Evolutionary conservation across 345 rosid species (phyloP).

Genomic region (Clausena lansium): DNA sequence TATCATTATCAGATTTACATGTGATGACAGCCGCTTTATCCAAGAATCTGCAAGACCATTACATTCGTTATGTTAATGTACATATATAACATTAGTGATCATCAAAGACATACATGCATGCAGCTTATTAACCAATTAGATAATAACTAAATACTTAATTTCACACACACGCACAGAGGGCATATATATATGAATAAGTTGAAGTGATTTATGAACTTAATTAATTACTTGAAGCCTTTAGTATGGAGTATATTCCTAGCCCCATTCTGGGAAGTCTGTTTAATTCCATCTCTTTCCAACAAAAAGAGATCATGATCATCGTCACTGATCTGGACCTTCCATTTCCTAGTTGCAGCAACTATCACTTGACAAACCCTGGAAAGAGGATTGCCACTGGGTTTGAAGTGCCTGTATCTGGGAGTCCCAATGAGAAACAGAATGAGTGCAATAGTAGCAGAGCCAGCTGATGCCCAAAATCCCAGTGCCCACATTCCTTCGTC

Average conservation of each 20-base stretch:
- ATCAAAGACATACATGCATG: no score
- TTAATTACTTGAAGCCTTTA: constrained; percentile 58
- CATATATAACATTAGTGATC: no score
- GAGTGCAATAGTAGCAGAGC: constrained; percentile 69
- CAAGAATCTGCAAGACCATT: constrained; percentile 53
- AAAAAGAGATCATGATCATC: constrained; percentile 29
- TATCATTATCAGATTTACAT: constrained; percentile 29
- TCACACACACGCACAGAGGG: no score
- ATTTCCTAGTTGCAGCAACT: constrained; percentile 68
- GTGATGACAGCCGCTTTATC: constrained; percentile 80
- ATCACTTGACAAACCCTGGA: constrained; percentile 76
- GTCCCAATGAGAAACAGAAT: constrained; percentile 71
- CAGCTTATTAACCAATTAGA: not conserved
- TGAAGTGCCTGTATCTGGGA: constrained; percentile 71
- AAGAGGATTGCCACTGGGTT: constrained; percentile 78
- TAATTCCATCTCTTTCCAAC: constrained; percentile 36
- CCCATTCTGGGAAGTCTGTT: constrained; percentile 22
- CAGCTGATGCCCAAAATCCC: constrained; percentile 88
- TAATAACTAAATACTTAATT: no score
- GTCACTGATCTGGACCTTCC: constrained; percentile 31
- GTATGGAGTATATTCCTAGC: constrained; percentile 74
- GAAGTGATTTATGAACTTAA: no score
- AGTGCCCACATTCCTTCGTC: constrained; percentile 79
- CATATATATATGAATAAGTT: no score
- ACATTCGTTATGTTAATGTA: no score